phyloP scores from a whole-genome alignment of 2,329 filamentous ascomycete species.

The Xylaria sp. region DNA sequence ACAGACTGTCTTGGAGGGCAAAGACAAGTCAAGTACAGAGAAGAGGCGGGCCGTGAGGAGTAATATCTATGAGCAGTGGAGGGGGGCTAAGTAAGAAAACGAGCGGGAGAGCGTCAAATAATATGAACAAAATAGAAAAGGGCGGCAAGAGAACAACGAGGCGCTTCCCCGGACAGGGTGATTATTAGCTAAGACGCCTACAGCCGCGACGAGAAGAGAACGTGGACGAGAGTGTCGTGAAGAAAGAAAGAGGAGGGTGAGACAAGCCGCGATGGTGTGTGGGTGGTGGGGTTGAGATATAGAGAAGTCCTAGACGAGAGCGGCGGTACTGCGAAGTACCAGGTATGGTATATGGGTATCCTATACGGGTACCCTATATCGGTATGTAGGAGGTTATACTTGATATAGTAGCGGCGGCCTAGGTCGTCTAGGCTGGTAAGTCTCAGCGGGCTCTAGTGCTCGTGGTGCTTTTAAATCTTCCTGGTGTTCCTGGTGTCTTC shows the following conservation, averaged over 20 bases:
- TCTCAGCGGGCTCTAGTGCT: slow-evolving; percentile 13
- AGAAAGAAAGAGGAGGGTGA: slow-evolving; percentile 60
- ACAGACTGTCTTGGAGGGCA: slow-evolving; percentile 19
- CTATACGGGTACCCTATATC: too few relatives aligned
- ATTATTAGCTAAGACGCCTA: slow-evolving; percentile 72
- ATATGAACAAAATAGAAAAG: slow-evolving; percentile 58
- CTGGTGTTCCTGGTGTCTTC: not conserved
- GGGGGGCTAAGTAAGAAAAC: slow-evolving; percentile 40
- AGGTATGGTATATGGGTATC: not conserved
- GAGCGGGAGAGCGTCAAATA: slow-evolving; percentile 49
- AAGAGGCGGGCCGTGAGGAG: slow-evolving; percentile 44
- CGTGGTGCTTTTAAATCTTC: slow-evolving; percentile 7
- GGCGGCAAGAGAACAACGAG: slow-evolving; percentile 61
- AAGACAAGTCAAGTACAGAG: slow-evolving; percentile 38
- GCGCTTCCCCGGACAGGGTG: slow-evolving; percentile 65
- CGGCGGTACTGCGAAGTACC: not conserved
- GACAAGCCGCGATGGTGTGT: slow-evolving; percentile 55
- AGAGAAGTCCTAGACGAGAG: slow-evolving; percentile 43
- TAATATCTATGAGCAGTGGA: slow-evolving; percentile 49
- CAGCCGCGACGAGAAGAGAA: slow-evolving; percentile 69
- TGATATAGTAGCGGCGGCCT: slow-evolving; percentile 1
- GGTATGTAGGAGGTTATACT: not conserved
- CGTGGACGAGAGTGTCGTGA: slow-evolving; percentile 67
- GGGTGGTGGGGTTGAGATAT: slow-evolving; percentile 64
- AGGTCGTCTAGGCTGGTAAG: not conserved